A percentile compares a stretch with the other conserved stretches of the same genome.
phyloP scores from a whole-genome alignment of 441 rosid genomes.

The Gossypium lobatum region DNA sequence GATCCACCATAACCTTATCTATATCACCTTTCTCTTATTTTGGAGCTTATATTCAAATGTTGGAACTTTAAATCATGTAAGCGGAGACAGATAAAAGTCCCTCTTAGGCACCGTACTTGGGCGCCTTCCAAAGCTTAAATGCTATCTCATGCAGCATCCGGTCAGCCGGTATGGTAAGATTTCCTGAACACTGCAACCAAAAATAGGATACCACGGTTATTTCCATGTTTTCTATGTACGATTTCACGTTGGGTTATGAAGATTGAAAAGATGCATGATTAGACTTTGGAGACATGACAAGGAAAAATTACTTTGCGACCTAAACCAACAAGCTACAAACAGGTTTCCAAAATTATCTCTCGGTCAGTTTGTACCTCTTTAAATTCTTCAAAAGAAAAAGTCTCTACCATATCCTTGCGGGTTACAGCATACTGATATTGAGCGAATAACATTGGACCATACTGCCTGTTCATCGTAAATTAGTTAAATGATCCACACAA shows the following conservation, averaged over 20 bases:
- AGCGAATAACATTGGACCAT: constrained; percentile 77
- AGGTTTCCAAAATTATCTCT: neutral
- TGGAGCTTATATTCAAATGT: neutral
- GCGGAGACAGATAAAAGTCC: neutral
- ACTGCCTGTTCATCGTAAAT: constrained; percentile 47
- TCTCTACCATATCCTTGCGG: constrained; percentile 57
- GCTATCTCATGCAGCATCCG: constrained; percentile 88
- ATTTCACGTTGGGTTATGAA: neutral
- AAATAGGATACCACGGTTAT: neutral
- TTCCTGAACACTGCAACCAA: constrained; percentile 53
- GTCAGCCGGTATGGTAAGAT: constrained; percentile 80
- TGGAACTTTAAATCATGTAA: neutral
- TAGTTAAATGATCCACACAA: neutral
- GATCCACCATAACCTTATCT: neutral
- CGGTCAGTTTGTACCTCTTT: constrained; percentile 42
- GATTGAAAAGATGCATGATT: neutral
- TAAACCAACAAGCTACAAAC: neutral
- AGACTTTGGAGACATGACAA: neutral
- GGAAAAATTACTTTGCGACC: neutral
- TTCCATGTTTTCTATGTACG: neutral
- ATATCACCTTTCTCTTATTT: neutral
- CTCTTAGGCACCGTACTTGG: constrained; percentile 84
- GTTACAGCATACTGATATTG: constrained; percentile 89
- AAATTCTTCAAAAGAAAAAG: constrained; percentile 59
- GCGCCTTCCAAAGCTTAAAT: constrained; percentile 95